These are phyloP conservation scores for Nepenthes mirabilis DNA, from an alignment of 148 eudicot genomes.

Conservation along the genomic window DNA sequence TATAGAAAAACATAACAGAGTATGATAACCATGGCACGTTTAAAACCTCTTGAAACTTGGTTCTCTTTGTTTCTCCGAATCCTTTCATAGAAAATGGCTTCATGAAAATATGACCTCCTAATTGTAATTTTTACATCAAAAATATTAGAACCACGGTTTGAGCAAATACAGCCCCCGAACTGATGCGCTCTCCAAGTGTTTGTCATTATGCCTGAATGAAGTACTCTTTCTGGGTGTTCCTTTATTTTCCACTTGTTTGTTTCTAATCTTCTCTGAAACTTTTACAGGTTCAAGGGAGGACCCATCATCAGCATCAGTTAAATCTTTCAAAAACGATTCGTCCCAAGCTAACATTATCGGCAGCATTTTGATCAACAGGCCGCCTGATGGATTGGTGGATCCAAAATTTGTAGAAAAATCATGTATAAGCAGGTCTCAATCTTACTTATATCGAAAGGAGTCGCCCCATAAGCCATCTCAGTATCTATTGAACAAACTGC, in stretches of 20 bases:
- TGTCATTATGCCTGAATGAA: background rate
- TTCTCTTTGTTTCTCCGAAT: no score
- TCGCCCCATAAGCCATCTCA: conserved; percentile 27
- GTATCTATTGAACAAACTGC: conserved; percentile 41
- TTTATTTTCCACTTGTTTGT: no score
- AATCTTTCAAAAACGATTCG: background rate
- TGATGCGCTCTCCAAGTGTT: background rate
- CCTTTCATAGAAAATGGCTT: no score
- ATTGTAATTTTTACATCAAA: no score
- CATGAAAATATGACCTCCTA: no score
- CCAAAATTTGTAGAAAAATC: conserved; percentile 23
- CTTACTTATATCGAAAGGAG: conserved; percentile 20
- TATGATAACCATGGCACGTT: no score
- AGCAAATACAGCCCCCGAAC: background rate
- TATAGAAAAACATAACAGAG: no score
- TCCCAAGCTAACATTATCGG: background rate
- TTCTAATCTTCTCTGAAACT: no score
- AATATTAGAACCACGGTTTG: no score
- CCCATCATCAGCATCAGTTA: background rate
- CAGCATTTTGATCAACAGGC: conserved; percentile 2
- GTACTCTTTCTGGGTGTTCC: background rate
- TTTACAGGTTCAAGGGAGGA: background rate
- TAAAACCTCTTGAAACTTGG: no score
- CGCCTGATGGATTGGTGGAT: conserved; percentile 27
- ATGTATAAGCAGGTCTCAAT: conserved; percentile 46